These are phyloP conservation scores for Tetramitus jugosus DNA, from an alignment of 208 protist genomes.

Conservation along the genomic window DNA sequence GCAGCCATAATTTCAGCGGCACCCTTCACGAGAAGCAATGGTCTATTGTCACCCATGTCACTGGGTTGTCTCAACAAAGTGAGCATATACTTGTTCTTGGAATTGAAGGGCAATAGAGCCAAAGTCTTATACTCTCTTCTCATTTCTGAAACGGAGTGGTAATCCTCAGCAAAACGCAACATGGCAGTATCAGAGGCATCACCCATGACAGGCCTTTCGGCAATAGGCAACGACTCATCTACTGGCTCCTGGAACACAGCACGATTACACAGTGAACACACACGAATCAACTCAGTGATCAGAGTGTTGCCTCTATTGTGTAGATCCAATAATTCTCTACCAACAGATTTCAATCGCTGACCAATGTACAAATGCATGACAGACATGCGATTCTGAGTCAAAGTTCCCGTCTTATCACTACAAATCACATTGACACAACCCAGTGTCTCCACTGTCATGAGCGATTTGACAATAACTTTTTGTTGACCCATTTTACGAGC, in stretches of 20 bases:
- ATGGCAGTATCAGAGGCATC: not conserved
- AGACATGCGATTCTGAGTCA: constrained; percentile 80
- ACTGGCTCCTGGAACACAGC: not conserved
- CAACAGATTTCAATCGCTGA: not conserved
- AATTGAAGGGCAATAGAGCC: constrained; percentile 58
- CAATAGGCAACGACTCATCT: not conserved
- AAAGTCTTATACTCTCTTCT: not conserved
- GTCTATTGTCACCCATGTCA: not conserved
- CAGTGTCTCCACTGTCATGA: constrained; percentile 91
- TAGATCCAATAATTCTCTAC: not conserved
- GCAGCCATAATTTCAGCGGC: constrained; percentile 12
- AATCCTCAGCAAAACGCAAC: not conserved
- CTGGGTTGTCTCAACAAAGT: constrained; percentile 21
- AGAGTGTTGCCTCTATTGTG: not conserved
- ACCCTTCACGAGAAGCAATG: not conserved
- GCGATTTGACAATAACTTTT: constrained; percentile 80
- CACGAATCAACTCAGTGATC: not conserved
- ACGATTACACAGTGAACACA: not conserved
- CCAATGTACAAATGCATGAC: constrained; percentile 41
- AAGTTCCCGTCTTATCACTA: constrained; percentile 61
- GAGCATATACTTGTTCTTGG: constrained; percentile 58
- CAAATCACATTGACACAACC: constrained; percentile 37
- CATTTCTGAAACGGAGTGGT: not conserved
- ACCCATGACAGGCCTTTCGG: not conserved
- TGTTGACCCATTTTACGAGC: constrained; percentile 85